Evolutionary conservation across 768 basidiomycete genomes (phyloP), one percentile per base, ranked within the genome.

Genomic region (Kondoa subrosea): DNA sequence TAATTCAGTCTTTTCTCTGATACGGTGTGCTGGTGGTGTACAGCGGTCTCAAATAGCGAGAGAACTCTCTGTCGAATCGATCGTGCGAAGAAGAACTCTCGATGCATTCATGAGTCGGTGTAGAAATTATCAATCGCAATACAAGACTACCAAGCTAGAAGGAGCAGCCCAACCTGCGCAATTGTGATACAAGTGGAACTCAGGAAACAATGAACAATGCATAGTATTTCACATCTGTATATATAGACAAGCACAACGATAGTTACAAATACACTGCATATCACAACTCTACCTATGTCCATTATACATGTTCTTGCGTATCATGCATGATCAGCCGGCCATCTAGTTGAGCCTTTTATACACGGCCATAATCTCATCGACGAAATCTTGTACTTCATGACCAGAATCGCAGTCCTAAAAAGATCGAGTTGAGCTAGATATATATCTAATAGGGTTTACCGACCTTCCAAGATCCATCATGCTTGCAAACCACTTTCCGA

Each of bases 281-380:
- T 25, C 58, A 31, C 29, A 31, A n/a, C n/a, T n/a, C n/a, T n/a
- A n/a, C n/a, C n/a, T n/a, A n/a, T n/a, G n/a, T n/a, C n/a, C n/a
- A n/a, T n/a, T n/a, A n/a, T n/a, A n/a, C n/a, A n/a, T n/a, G n/a
- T n/a, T n/a, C n/a, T n/a, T n/a, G n/a, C n/a, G n/a, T n/a, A n/a
- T n/a, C n/a, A n/a, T 59, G 4, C 58, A 63, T 25, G 25, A 31
- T 59, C 25, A 31, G 58, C 58, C 27, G n/a, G 14, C 16, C 61
- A 3, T 16, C 34, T 32, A 63, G 30, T 63, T 63, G n/a, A 63
- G 61, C 26, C 8, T 8, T n/a, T 63, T 63, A 32, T 63, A 63
- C 16, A n/a, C 61, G 8, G 30, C 61, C n/a, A 31, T 3, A 32
- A 63, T 63, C 12, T 30, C 29, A 33, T n/a, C 30, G 29, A 32